Base-by-base conservation (phyloP, 2,329 filamentous ascomycete species). In the Karstenula rhodostoma region DNA sequence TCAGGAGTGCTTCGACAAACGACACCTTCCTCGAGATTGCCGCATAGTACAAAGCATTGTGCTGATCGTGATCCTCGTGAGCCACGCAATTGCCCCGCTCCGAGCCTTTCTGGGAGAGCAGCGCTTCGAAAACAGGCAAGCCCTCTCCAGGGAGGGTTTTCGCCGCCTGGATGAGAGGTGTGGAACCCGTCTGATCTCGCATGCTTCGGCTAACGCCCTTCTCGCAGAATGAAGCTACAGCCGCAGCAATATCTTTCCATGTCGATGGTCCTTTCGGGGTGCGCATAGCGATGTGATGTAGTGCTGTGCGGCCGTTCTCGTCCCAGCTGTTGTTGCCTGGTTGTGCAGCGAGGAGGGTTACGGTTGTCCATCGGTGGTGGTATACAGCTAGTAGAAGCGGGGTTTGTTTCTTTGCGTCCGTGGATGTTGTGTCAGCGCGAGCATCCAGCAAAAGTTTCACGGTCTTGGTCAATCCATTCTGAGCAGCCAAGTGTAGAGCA, bases 271-370 rank as follows among this genome's bases (percentile, higher is more conserved):
- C 35, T 42, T 62, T 60, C 1, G 74, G 74, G 12, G 27, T 65
- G 57, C 66, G 72, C 37, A 54, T 67, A 8, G 67, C 70, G 27
- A 72, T 68, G 25, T 73, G 68, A 47, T 77, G 74, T n/a, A 77
- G 51, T n/a, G 73, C 71, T 23, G 69, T 75, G 57, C 67, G 61
- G 15, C 72, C 73, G 33, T 68, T 66, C 40, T 68, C 64, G 33
- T 75, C 73, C 73, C 74, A 74, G 2, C 64, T 67, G 13, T 74
- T 76, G 33, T 69, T 68, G n/a, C 69, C 73, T 1, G 72, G 72
- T 29, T 71, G 65, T 13, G 67, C 64, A 2, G 71, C 68, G 13
- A 77, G 63, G 2, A 75, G 56, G 4, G 70, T 63, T 17, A 74
- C 69, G 33, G 72, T 40, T 10, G 58, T 17, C 73, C 72, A 77